Evolutionary conservation across 805 yeast species (phyloP).

Genomic region (Hanseniaspora pseudoguilliermondii): DNA sequence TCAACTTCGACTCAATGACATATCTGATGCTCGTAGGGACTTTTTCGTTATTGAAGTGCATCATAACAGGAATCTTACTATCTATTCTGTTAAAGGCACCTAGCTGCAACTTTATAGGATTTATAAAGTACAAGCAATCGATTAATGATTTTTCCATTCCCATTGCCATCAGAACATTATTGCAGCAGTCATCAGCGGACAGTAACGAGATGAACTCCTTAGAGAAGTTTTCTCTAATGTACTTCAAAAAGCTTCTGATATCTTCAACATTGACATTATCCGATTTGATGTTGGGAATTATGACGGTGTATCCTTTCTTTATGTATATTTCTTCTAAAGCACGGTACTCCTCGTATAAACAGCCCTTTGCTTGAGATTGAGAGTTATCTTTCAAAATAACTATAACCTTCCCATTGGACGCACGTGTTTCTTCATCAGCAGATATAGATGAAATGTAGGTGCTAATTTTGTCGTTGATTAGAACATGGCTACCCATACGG

Average conservation of each 20-base stretch:
- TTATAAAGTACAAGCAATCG: conserved; percentile 10
- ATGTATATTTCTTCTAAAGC: conserved; percentile 9
- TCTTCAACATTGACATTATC: background rate
- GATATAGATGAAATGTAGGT: conserved; percentile 10
- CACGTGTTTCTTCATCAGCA: background rate
- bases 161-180: background rate
- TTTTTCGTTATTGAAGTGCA: conserved; percentile 12
- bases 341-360: conserved; percentile 7
- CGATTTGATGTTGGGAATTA: conserved; percentile 7
- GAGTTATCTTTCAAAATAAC: conserved; percentile 7
- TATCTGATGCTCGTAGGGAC: conserved; percentile 13
- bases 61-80: conserved; percentile 9
- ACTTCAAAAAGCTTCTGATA: conserved; percentile 2
- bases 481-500: conserved; percentile 9
- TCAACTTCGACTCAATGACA: conserved; percentile 10
- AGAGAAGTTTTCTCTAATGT: background rate
- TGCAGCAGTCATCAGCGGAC: conserved; percentile 7
- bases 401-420: conserved; percentile 3
- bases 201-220: conserved; percentile 4
- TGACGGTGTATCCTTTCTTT: conserved; percentile 10
- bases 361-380: background rate
- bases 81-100: background rate
- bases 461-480: conserved; percentile 6
- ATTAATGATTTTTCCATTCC: background rate
- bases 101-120: conserved; percentile 5